phyloP scores from a whole-genome alignment of 2,329 filamentous ascomycete genomes.

The Fusarium fracticaudum region DNA sequence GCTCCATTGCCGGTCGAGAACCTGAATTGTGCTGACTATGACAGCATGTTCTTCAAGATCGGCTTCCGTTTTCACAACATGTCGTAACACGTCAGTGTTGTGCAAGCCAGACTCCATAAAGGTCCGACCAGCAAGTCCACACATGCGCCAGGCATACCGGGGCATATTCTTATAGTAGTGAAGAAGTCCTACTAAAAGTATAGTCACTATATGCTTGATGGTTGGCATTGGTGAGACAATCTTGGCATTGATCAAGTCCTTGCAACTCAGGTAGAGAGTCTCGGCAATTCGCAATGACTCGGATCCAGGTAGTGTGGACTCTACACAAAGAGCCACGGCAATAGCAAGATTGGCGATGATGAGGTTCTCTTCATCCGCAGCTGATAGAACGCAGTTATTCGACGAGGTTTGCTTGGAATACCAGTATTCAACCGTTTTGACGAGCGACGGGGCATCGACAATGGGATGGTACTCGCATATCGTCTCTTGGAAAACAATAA shows the following conservation, averaged over 20 bases:
- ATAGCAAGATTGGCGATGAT: background rate
- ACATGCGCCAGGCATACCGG: constrained; percentile 1
- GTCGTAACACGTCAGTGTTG: background rate
- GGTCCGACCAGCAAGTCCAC: background rate
- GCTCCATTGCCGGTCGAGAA: background rate
- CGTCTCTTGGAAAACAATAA: background rate
- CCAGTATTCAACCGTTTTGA: background rate
- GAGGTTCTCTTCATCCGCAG: background rate
- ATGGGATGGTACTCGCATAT: background rate
- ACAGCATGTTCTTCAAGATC: background rate
- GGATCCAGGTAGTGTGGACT: background rate
- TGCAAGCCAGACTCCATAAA: background rate
- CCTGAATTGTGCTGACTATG: background rate
- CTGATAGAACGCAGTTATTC: background rate
- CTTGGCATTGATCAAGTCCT: background rate
- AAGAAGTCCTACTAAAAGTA: background rate
- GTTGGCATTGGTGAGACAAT: background rate
- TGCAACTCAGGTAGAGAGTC: background rate
- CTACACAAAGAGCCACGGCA: background rate
- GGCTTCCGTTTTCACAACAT: background rate
- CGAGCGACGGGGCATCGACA: background rate
- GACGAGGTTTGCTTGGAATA: background rate
- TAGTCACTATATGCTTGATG: background rate
- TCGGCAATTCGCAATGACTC: background rate
- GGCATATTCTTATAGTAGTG: background rate